These are phyloP conservation scores for Cyberlindnera maclurae DNA, from an alignment of 805 yeast genomes.

Conservation along the genomic window DNA sequence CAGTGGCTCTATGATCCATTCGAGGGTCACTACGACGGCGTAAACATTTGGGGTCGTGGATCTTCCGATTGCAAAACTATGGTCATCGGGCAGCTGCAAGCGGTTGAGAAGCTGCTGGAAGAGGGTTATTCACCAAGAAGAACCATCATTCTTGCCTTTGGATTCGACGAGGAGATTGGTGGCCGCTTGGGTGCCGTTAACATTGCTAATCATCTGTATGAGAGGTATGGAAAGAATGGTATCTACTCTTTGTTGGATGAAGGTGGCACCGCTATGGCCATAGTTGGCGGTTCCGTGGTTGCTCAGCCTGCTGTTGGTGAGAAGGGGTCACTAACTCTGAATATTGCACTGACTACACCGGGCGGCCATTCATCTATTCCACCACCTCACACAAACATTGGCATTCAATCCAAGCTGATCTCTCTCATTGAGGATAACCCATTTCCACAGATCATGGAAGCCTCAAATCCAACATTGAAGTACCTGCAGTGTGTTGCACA, in stretches of 20 bases:
- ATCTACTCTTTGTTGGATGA: slow-evolving; percentile 62
- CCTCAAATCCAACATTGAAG: slow-evolving; percentile 47
- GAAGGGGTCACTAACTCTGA: slow-evolving; percentile 50
- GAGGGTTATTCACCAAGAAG: slow-evolving; percentile 46
- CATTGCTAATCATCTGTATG: slow-evolving; percentile 37
- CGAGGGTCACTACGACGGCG: slow-evolving; percentile 56
- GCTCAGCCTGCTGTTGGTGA: slow-evolving; percentile 56
- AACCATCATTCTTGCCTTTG: slow-evolving; percentile 55
- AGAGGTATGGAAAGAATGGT: slow-evolving; percentile 51
- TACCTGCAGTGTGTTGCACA: slow-evolving; percentile 58
- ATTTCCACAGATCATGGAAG: slow-evolving; percentile 37
- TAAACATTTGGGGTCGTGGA: slow-evolving; percentile 66
- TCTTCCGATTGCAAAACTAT: slow-evolving; percentile 66
- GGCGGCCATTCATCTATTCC: slow-evolving; percentile 75
- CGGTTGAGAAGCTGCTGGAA: slow-evolving; percentile 43
- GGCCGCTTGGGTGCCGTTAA: slow-evolving; percentile 54
- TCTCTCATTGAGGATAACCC: slow-evolving; percentile 47
- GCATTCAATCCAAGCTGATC: slow-evolving; percentile 53
- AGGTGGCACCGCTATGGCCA: slow-evolving; percentile 29
- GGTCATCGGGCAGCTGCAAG: slow-evolving; percentile 54
- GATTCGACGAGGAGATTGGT: slow-evolving; percentile 70
- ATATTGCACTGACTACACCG: slow-evolving; percentile 45
- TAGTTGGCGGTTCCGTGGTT: slow-evolving; percentile 30
- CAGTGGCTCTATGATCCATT: slow-evolving; percentile 67
- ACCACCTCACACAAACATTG: slow-evolving; percentile 69